Evolutionary conservation across 805 yeast species (phyloP).

Genomic region (Wickerhamiella spandovensis): DNA sequence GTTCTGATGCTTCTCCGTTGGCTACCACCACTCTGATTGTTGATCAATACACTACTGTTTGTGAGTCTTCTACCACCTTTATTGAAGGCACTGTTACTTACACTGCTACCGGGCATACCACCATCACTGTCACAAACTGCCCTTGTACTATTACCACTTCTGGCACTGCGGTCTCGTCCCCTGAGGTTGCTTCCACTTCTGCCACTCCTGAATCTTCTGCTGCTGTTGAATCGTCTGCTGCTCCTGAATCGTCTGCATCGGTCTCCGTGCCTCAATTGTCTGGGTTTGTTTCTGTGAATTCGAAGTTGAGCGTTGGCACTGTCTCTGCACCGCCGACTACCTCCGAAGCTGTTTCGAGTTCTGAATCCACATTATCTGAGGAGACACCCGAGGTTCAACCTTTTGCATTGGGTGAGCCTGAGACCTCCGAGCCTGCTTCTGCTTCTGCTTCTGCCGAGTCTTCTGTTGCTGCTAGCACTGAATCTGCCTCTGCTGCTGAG

Average conservation of each 20-base stretch:
- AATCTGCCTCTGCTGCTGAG: neutral
- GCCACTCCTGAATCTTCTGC: neutral
- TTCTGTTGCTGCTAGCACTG: too few species aligned
- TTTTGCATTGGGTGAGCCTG: too few species aligned
- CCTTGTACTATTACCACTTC: slow-evolving; percentile 3
- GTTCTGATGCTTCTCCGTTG: neutral
- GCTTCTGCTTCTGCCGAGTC: neutral
- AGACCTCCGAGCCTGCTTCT: neutral
- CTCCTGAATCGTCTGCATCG: neutral
- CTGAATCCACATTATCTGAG: too few species aligned
- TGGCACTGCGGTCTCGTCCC: neutral
- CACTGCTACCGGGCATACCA: slow-evolving; percentile 30
- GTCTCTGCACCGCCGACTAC: too few species aligned
- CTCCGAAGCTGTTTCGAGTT: neutral
- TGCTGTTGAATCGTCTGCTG: neutral
- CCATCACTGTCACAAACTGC: slow-evolving; percentile 12
- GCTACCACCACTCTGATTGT: neutral
- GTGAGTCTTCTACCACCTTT: slow-evolving; percentile 55
- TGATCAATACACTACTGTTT: slow-evolving; percentile 53
- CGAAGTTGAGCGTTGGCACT: too few species aligned
- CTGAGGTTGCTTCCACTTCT: neutral
- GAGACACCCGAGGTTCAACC: too few species aligned
- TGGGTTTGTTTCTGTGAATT: neutral
- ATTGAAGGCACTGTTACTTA: slow-evolving; percentile 53
- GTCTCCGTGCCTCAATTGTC: neutral